Base-by-base conservation (phyloP, 1,139 yeast species). In the Blastobotrys buckinghamii region DNA sequence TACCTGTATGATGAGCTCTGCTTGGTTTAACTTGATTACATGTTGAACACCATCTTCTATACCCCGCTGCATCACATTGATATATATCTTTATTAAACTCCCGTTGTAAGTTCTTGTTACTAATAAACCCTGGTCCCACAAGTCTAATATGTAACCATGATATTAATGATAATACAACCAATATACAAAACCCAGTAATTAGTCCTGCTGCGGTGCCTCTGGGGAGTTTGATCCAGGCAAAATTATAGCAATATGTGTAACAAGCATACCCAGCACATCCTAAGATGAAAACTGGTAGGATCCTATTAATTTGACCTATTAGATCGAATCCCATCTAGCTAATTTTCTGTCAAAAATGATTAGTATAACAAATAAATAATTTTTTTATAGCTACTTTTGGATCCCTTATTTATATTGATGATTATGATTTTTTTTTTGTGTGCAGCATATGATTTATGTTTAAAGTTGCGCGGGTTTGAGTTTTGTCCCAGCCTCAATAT, bases 21-120 rank as follows among this genome's bases (percentile, higher is more conserved):
- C 88, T 96, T 0, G 97, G 97, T 63, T 92, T 92, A 81, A 92
- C 81, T 8, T 76, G 79, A 44, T 74, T 66, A 66, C 98, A 92
- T 52, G 79, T 79, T 33, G 77, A 73, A 63, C 97, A 86, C 63
- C 75, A 79, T 44, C 84, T 69, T 51, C 76, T 76, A 37, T 71
- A 72, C 49, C 77, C 80, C 56, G 65, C 63, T n/a, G 65, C 60
- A 38, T 67, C 73, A 41, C 73, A 68, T 45, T 61, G 45, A 50
- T 65, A 71, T 1, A 59, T 59, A 2, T 52, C 55, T 2, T 65
- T 64, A 17, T 51, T 39, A 22, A 29, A 29, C 5, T 29, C 32
- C 3, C n/a, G 6, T 13, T 29, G 12, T 3, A 13, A 41, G 42
- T 9, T 50, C 51, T 32, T 45, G 27, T 9, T 32, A 45, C 7